A percentile compares a stretch with the other conserved stretches of the same genome.
phyloP scores from a whole-genome alignment of 345 rosid genomes.

The Gossypioides kirkii region DNA sequence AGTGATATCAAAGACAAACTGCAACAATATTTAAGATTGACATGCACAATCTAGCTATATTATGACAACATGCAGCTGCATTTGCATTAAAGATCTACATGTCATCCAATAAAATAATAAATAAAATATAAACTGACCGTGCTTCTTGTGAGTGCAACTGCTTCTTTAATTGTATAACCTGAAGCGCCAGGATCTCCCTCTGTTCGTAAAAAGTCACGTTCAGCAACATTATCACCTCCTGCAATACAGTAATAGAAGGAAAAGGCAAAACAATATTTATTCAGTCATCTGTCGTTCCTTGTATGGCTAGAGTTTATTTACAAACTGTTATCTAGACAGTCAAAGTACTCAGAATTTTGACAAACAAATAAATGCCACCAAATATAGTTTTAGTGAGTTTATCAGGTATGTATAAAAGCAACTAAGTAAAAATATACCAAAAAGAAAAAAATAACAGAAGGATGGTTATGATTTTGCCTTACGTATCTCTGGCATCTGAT shows the following conservation, averaged over 20 bases:
- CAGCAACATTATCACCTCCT: conserved; percentile 62
- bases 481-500: conserved; percentile 36
- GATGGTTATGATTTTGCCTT: conserved; percentile 21
- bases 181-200: conserved; percentile 91
- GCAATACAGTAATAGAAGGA: conserved; percentile 12
- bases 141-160: conserved; percentile 72
- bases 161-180: conserved; percentile 88
- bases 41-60: background rate
- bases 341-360: background rate
- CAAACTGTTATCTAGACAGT: background rate
- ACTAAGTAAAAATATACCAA: background rate
- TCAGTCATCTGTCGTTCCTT: background rate
- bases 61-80: too few species aligned
- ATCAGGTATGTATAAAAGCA: background rate
- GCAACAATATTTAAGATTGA: background rate
- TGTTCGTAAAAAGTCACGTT: conserved; percentile 76
- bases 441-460: background rate
- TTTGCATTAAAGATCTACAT: background rate
- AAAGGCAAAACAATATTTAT: background rate
- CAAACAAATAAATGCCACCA: background rate
- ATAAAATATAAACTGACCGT: conserved; percentile 43
- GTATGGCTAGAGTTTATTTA: background rate
- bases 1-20: background rate
- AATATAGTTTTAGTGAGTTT: background rate
- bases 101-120: conserved; percentile 4